Evolutionary conservation across 768 basidiomycete genomes (phyloP).

Genomic region (Phaeotremella fagi): DNA sequence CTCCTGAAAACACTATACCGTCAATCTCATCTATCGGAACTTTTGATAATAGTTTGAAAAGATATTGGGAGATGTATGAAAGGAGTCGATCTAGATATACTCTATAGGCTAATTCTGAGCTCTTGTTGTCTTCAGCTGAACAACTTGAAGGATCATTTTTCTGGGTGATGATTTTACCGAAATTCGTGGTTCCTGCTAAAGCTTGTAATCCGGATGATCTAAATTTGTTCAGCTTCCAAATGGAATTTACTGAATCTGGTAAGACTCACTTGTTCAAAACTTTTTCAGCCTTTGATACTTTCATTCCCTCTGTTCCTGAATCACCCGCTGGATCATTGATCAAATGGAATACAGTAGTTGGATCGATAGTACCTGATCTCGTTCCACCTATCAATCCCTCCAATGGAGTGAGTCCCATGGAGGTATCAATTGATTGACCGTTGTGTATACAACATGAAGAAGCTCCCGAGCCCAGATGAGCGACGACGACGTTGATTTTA

Average conservation of each 20-base stretch:
- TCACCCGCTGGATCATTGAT: conserved; percentile 61
- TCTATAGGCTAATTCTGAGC: conserved; percentile 63
- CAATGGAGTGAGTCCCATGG: conserved; percentile 88
- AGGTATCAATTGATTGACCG: conserved; percentile 75
- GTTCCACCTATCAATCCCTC: conserved; percentile 84
- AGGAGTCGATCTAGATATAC: conserved; percentile 72
- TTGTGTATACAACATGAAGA: conserved; percentile 69
- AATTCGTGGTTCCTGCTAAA: conserved; percentile 75
- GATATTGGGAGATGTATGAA: conserved; percentile 67
- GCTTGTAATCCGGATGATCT: conserved; percentile 66
- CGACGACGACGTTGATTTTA: conserved; percentile 67
- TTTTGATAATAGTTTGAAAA: conserved; percentile 57
- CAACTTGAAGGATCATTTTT: conserved; percentile 50
- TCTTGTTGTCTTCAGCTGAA: conserved; percentile 32
- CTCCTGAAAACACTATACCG: conserved; percentile 79
- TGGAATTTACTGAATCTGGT: neutral
- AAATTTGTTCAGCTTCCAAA: neutral
- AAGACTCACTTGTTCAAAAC: conserved; percentile 50
- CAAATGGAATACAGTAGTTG: conserved; percentile 82
- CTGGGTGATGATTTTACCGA: conserved; percentile 59
- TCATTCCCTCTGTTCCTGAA: conserved; percentile 37
- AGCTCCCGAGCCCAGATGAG: conserved; percentile 89
- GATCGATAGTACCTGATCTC: conserved; percentile 75
- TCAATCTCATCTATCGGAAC: conserved; percentile 54
- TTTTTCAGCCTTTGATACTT: conserved; percentile 50